Evolutionary conservation across 495 filamentous ascomycete species (phyloP).

Genomic region (Lasiosphaeria hispida): DNA sequence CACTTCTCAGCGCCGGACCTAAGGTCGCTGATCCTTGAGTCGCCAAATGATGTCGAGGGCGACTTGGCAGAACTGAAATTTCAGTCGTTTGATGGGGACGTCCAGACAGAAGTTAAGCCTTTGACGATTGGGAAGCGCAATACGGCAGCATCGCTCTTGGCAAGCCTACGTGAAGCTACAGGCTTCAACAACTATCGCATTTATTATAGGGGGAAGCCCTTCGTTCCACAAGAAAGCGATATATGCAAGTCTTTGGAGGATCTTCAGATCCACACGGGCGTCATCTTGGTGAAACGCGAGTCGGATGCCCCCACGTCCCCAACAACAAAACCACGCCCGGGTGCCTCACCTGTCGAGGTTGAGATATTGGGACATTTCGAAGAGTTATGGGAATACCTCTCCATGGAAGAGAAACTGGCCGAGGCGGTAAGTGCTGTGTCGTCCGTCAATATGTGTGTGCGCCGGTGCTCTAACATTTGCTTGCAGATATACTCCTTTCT

Average conservation of each 20-base stretch:
- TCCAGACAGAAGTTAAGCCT: slow-evolving; percentile 53
- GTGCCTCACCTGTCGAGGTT: slow-evolving; percentile 58
- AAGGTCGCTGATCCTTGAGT: slow-evolving; percentile 39
- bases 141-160: slow-evolving; percentile 63
- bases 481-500: slow-evolving; percentile 73
- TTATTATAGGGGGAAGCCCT: slow-evolving; percentile 47
- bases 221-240: slow-evolving; percentile 47
- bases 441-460: neutral
- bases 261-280: slow-evolving; percentile 56
- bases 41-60: slow-evolving; percentile 47
- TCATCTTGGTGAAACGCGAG: slow-evolving; percentile 58
- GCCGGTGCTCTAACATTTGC: slow-evolving; percentile 22
- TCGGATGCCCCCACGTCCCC: slow-evolving; percentile 32
- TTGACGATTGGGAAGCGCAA: slow-evolving; percentile 67
- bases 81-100: slow-evolving; percentile 65
- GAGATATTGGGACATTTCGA: slow-evolving; percentile 84
- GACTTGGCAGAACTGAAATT: slow-evolving; percentile 66
- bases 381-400: slow-evolving; percentile 77
- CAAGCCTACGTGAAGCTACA: slow-evolving; percentile 61
- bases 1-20: slow-evolving; percentile 51
- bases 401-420: slow-evolving; percentile 70
- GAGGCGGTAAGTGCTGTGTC: slow-evolving; percentile 50
- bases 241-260: slow-evolving; percentile 56
- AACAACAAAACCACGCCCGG: slow-evolving; percentile 32
- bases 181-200: slow-evolving; percentile 68